Evolutionary conservation across 495 filamentous ascomycete genomes (phyloP), one percentile per base, ranked within the genome.

Genomic region (Talaromyces adpressus): DNA sequence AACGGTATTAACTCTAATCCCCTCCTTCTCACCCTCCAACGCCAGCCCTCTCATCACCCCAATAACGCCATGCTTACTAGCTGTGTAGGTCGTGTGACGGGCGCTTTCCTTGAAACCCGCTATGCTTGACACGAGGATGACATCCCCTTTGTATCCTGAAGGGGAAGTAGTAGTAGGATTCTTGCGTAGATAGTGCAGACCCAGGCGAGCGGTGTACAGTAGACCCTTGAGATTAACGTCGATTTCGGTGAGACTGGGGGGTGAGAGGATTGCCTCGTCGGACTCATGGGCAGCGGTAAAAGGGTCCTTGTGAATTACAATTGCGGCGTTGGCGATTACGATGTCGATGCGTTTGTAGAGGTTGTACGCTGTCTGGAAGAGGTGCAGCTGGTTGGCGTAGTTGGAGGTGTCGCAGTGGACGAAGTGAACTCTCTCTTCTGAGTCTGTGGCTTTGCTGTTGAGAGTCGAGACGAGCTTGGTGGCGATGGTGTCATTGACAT

Each of bases 51-150:
- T 67, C 72, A 77, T 71, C 27, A 77, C 60, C 6, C 74, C 74
- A 27, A 77, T 47, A 3, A 74, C 71, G 3, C 74, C 74, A 66
- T 75, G 72, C 61, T 77, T 77, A 62, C 70, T 72, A 9, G 74
- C 74, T 7, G 72, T 71, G 62, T 77, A 75, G 18, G 67, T 65
- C 6, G 64, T 65, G 39, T 75, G 66, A 6, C 72, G 72, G 3
- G 68, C 67, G 64, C 71, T 70, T 62, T 77, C 74, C 59, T 77
- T 75, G 61, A 71, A 77, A 4, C 70, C 69, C 0, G 71, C 69
- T 27, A 73, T 73, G 34, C 67, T 70, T 53, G 71, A 73, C 4
- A 74, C 70, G 6, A 77, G 62, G 16, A 75, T 65, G 4, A 76
- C 27, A 56, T 76, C 73, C n/a, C 75, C 73, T 36, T 36, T 30